Base-by-base conservation (phyloP, 805 yeast genomes). In the Hermanozyma aechmeae region DNA sequence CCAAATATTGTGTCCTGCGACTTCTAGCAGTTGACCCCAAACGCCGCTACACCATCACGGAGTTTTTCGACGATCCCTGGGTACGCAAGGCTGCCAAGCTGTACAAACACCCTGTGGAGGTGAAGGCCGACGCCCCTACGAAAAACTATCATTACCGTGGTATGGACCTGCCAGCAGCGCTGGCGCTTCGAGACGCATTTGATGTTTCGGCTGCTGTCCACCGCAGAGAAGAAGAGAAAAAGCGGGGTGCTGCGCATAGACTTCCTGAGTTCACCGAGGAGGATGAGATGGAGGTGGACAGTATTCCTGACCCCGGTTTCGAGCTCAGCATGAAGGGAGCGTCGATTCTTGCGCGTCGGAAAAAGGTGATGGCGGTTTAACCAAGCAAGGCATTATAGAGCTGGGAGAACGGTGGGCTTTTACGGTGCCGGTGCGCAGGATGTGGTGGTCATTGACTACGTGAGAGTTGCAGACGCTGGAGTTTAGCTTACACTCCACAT, bases 201-300 rank as follows among this genome's bases (percentile, higher is more conserved):
- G 94, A 84, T 45, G 75, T 84, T 6, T 76, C 86, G 16, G 79
- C 84, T 28, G 93, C 94, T 5, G 85, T 84, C 12, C 89, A 83
- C 48, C 74, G 95, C 44, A 68, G 71, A 59, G 85, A 79, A 29
- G 82, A 76, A 47, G 87, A 79, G 41, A 5, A 20, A 5, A 9
- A n/a, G 22, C 20, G 7, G 9, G 9, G 20, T 15, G 42, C 43
- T 22, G 42, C 48, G 16, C 53, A 53, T 15, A 35, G 29, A 3
- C 38, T 51, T 22, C 50, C 56, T 13, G 66, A 58, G 37, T 65
- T 58, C 25, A 67, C 61, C 30, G 60, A 56, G 16, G 56, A 46
- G 16, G 59, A 52, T 39, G 33, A 12, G 46, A 38, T 27, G 19
- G 12, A 20, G 22, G 13, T 4, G 22, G 13, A 20, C 13, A 5